phyloP scores from a whole-genome alignment of 2,329 filamentous ascomycete species.

The Arthrinium phaeospermum region DNA sequence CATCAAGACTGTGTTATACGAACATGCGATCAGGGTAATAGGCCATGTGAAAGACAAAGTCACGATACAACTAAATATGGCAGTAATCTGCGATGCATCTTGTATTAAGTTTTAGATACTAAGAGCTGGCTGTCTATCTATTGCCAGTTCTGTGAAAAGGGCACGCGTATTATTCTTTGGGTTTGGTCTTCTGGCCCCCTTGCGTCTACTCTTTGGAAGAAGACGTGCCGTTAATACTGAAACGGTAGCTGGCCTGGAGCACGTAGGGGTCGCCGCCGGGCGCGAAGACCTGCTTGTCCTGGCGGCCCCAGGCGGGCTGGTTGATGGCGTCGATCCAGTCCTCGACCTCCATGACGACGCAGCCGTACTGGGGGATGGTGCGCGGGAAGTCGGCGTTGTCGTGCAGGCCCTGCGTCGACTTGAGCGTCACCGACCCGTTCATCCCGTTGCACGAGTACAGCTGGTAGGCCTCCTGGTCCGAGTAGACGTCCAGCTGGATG shows the following conservation, averaged over 20 bases:
- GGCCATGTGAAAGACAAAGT: background rate
- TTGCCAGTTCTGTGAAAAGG: background rate
- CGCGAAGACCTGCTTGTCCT: slow-evolving; percentile 62
- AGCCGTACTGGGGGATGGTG: slow-evolving; percentile 77
- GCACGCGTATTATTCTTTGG: background rate
- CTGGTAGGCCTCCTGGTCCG: slow-evolving; percentile 87
- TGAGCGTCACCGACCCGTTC: slow-evolving; percentile 73
- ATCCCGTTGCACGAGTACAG: slow-evolving; percentile 83
- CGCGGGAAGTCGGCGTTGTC: slow-evolving; percentile 61
- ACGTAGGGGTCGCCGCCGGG: slow-evolving; percentile 66
- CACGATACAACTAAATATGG: background rate
- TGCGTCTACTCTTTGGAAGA: background rate
- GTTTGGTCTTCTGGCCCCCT: background rate
- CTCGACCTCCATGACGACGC: slow-evolving; percentile 88
- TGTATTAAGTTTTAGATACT: slow-evolving; percentile 8
- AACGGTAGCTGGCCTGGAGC: slow-evolving; percentile 66
- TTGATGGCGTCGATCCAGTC: slow-evolving; percentile 96
- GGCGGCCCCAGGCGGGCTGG: slow-evolving; percentile 83
- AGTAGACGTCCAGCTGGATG: slow-evolving; percentile 80
- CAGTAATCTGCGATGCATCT: background rate
- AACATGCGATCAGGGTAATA: no score
- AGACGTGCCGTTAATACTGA: slow-evolving; percentile 53
- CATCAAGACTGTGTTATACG: background rate
- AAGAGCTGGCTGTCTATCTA: background rate
- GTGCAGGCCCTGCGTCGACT: slow-evolving; percentile 70